Evolutionary conservation across 73 alveolate species (phyloP), one percentile per base, ranked within the genome.

Genomic region (Effrenium voratum): DNA sequence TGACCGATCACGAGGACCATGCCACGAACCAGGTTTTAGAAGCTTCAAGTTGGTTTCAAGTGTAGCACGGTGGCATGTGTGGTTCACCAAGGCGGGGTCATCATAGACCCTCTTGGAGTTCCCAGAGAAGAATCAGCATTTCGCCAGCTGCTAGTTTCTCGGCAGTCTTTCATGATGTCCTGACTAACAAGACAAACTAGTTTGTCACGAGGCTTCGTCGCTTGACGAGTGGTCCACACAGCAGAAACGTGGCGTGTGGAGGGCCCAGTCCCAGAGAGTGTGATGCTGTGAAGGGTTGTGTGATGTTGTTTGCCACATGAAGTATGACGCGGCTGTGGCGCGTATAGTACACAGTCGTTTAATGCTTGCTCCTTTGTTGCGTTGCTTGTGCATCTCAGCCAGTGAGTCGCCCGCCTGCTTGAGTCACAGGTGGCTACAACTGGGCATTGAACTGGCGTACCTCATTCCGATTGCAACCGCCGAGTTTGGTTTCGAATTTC

Each of bases 171-270:
- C 41, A 24, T 8, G 13, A 1, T 32, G 92, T 34, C 2, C 41
- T 66, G 30, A 2, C 40, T n/a, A 30, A 66, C 40, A 30, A 24
- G 79, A 24, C 79, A 66, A 66, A 34, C 26, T n/a, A n/a, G n/a
- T n/a, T n/a, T n/a, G n/a, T n/a, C n/a, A n/a, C 46, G n/a, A 86
- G 94, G 94, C 94, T 8, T 86, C 94, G 5, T 86, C 94, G 46
- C 94, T 86, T 32, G 82, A 86, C 44, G 94, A 86, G 66, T 86
- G 94, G 94, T 26, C 72, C 82, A 86, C 36, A 82, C 82, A 86
- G 41, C 50, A 73, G 55, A 86, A 86, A 82, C 94, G 94, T 28
- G 94, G 94, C 47, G 94, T 86, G 94, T 40, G 36, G 50, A 32
- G 82, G 41, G 10, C 94, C 41, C 44, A 60, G 94, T 80, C 34